Percentiles rank a stretch among this genome's conserved stretches.
phyloP scores from a whole-genome alignment of 768 basidiomycete genomes.

The Podaxis pistillaris region DNA sequence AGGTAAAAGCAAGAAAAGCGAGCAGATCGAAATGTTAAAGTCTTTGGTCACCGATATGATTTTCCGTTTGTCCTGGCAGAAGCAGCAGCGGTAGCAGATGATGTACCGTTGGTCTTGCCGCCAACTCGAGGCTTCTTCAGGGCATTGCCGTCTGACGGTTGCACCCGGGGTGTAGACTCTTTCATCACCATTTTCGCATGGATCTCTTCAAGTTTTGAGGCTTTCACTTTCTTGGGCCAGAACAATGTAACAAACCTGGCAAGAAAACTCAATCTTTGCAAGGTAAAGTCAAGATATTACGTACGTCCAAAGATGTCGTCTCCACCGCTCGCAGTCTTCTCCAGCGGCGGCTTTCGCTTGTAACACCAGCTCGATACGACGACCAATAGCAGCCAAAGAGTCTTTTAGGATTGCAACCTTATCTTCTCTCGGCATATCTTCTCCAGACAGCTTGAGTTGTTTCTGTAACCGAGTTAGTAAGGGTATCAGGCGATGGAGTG shows the following conservation, averaged over 20 bases:
- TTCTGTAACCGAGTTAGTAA: constrained; percentile 50
- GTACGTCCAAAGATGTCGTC: constrained; percentile 95
- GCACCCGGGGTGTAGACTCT: constrained; percentile 65
- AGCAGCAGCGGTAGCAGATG: constrained; percentile 39
- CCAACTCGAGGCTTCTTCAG: constrained; percentile 61
- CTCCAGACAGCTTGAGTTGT: constrained; percentile 91
- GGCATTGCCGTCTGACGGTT: constrained; percentile 41
- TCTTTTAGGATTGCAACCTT: constrained; percentile 96
- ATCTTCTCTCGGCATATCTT: constrained; percentile 91
- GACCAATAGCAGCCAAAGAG: constrained; percentile 90
- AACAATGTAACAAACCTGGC: constrained; percentile 89
- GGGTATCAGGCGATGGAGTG: constrained; percentile 8
- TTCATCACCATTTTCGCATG: constrained; percentile 96
- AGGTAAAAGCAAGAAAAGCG: constrained; percentile 21
- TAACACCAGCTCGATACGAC: constrained; percentile 84
- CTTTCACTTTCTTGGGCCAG: constrained; percentile 97
- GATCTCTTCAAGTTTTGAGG: constrained; percentile 90
- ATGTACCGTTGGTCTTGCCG: constrained; percentile 55
- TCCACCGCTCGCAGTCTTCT: constrained; percentile 84
- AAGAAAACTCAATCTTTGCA: not conserved
- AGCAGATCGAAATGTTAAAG: constrained; percentile 23
- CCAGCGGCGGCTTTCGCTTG: constrained; percentile 73
- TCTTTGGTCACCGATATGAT: constrained; percentile 47
- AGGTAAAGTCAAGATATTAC: constrained; percentile 32
- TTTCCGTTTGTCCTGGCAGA: constrained; percentile 61